Evolutionary conservation across 768 basidiomycete genomes (phyloP).

Genomic region (Termitomyces heimii): DNA sequence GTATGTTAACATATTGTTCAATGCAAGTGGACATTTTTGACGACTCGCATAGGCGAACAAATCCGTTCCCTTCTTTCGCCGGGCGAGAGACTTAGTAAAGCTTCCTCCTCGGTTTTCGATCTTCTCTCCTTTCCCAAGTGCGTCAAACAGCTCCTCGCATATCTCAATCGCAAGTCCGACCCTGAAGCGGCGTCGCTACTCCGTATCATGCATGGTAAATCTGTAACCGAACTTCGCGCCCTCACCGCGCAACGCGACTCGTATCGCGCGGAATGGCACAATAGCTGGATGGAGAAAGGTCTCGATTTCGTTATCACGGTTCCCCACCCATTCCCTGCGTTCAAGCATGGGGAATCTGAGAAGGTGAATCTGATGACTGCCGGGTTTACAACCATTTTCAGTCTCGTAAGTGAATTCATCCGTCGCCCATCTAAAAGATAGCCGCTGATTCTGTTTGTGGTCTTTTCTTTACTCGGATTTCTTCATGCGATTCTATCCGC

Average conservation of each 20-base stretch:
- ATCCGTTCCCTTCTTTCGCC: slow-evolving; percentile 28
- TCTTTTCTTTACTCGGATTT: neutral
- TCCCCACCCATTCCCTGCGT: slow-evolving; percentile 55
- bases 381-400: slow-evolving; percentile 64
- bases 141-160: slow-evolving; percentile 39
- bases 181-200: slow-evolving; percentile 31
- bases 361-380: slow-evolving; percentile 53
- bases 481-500: neutral
- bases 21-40: slow-evolving; percentile 1
- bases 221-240: slow-evolving; percentile 41
- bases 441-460: slow-evolving; percentile 6
- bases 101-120: slow-evolving; percentile 23
- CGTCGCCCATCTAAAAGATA: neutral
- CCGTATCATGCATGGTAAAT: slow-evolving; percentile 39
- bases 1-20: slow-evolving; percentile 21
- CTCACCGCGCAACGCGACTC: slow-evolving; percentile 40
- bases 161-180: slow-evolving; percentile 29
- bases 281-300: slow-evolving; percentile 38
- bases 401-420: slow-evolving; percentile 35
- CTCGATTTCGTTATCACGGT: slow-evolving; percentile 62
- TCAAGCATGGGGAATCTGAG: slow-evolving; percentile 44
- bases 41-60: slow-evolving; percentile 33
- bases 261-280: slow-evolving; percentile 40
- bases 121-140: slow-evolving; percentile 31
- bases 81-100: slow-evolving; percentile 26